Evolutionary conservation across 2,329 filamentous ascomycete species (phyloP).

Genomic region (Diaporthe citri): DNA sequence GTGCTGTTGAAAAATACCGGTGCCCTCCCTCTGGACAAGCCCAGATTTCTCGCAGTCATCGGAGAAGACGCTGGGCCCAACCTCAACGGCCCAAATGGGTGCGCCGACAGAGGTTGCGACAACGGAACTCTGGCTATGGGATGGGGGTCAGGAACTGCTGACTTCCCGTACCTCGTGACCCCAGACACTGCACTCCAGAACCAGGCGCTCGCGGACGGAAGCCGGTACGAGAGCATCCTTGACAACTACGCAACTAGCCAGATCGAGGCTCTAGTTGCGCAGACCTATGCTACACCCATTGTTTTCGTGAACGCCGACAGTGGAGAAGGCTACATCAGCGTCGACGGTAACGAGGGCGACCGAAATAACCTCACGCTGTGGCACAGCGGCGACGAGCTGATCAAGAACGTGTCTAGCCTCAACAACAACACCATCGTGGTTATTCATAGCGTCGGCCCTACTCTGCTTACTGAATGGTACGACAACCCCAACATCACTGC

Average conservation of each 20-base stretch:
- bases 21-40: conserved; percentile 81
- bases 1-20: conserved; percentile 91
- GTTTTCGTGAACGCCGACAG: conserved; percentile 92
- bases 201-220: conserved; percentile 70
- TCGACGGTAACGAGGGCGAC: conserved; percentile 88
- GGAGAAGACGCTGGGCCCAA: conserved; percentile 87
- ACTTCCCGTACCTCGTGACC: conserved; percentile 82
- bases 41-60: conserved; percentile 81
- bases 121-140: conserved; percentile 77
- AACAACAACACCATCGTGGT: conserved; percentile 94
- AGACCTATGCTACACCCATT: conserved; percentile 77
- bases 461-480: conserved; percentile 81
- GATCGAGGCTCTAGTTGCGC: conserved; percentile 70
- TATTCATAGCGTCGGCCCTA: conserved; percentile 86
- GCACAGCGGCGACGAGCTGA: conserved; percentile 83
- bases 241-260: conserved; percentile 73
- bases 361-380: conserved; percentile 94
- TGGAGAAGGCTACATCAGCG: conserved; percentile 87
- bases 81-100: conserved; percentile 82
- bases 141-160: conserved; percentile 82
- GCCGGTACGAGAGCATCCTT: conserved; percentile 74
- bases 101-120: conserved; percentile 73
- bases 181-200: conserved; percentile 78
- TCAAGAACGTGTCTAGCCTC: conserved; percentile 81
- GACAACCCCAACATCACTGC: conserved; percentile 84